Conservation (phyloP, 257 asterid genomes). For the Solanum ahanhuiri region DNA sequence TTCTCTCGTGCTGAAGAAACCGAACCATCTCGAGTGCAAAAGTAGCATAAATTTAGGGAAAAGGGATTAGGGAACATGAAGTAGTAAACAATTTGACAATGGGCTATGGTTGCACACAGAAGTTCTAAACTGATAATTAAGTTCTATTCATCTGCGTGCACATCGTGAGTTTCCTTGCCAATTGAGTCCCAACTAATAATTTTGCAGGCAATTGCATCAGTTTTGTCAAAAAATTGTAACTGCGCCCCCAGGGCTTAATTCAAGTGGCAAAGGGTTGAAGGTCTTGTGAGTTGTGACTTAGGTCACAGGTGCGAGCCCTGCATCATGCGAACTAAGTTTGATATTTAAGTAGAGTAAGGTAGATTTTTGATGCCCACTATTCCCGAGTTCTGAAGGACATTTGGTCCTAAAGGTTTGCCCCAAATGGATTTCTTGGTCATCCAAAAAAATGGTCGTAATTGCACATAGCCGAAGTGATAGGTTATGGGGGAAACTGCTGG, state of each 20-base stretch:
- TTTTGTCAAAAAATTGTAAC: neutral
- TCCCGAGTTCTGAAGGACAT: neutral
- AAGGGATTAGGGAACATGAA: neutral
- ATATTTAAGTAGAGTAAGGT: neutral
- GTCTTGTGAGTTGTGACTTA: neutral
- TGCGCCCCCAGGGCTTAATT: neutral
- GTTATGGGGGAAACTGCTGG: neutral
- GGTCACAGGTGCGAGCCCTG: neutral
- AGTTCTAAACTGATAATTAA: neutral
- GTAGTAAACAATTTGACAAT: neutral
- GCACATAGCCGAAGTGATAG: neutral
- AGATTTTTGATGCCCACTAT: neutral
- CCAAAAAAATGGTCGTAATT: neutral
- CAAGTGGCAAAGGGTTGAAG: neutral
- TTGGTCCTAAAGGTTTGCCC: neutral
- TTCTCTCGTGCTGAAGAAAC: neutral
- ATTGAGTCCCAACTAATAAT: neutral
- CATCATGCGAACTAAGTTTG: neutral
- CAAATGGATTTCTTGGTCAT: neutral
- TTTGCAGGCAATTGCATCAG: neutral
- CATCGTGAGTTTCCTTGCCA: neutral
- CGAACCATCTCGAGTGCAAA: neutral
- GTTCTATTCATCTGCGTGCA: neutral
- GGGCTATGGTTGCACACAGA: neutral
- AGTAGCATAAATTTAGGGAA: neutral